Evolutionary conservation across 1,284 basidiomycete species (phyloP), one percentile per base, ranked within the genome.

Genomic region (Bothia castanella): DNA sequence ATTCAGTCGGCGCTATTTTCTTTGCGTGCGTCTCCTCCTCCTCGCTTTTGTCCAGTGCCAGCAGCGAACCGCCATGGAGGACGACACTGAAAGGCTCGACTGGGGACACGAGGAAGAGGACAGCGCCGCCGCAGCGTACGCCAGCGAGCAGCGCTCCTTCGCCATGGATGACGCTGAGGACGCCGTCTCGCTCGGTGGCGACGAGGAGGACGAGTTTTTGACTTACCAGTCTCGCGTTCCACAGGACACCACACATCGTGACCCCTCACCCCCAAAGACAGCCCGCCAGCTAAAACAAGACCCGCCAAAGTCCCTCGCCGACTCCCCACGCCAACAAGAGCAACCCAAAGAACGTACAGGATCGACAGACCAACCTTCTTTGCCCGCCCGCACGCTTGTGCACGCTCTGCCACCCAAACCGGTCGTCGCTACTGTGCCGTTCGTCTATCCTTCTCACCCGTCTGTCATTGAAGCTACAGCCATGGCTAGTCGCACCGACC

Each of bases 371-470:
- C 69, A 69, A 23, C 61, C 72, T 39, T 42, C 60, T 38, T 42
- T 59, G 29, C 56, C 58, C 45, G 49, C 61, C 41, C 62, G 75
- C 30, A 42, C 49, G 40, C 61, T 78, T 41, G 80, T 76, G 11
- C 87, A 88, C 61, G 84, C 83, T 17, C 74, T 89, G 16, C 86
- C 86, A 20, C 80, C 87, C 4, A 89, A 89, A 66, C 87, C 86
- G 31, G 72, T 80, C 39, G 72, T 76, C 34, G 71, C 76, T 44
- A 74, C 64, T 51, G 73, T 80, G 23, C 75, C 80, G 43, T 79
- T 76, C 61, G 65, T 80, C 40, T 76, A 77, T 49, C 75, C 79
- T 44, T 75, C 80, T 61, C 77, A 80, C 59, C 73, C 75, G 47
- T 76, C 75, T 55, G 72, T 78, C 57, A 77, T 78, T 59, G 76